Conservation (phyloP, 1,139 yeast species). For the Sugiyamaella grinbergsii region DNA sequence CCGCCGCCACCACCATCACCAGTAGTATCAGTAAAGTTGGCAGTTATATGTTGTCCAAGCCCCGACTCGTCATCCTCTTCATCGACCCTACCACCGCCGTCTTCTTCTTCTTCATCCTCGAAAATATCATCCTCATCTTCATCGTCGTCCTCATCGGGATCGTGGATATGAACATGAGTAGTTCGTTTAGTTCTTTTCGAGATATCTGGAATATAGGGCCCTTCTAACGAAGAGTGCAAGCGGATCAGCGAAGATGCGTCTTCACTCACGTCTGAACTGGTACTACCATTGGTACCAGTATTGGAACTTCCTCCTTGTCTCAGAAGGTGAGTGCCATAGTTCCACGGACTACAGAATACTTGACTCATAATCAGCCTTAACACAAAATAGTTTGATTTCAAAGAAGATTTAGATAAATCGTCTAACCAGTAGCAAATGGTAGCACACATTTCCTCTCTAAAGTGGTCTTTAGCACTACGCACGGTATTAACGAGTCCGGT, state of each 20-base stretch:
- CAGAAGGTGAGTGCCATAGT: slow-evolving; percentile 32
- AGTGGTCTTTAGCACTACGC: slow-evolving; percentile 65
- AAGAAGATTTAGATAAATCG: slow-evolving; percentile 58
- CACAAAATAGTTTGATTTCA: slow-evolving; percentile 53
- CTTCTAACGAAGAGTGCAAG: slow-evolving; percentile 24
- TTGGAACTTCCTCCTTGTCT: slow-evolving; percentile 2
- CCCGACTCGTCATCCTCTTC: slow-evolving; percentile 13
- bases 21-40: background rate
- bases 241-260: slow-evolving; percentile 24
- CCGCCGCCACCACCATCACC: no score
- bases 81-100: slow-evolving; percentile 16
- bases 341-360: slow-evolving; percentile 60
- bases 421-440: slow-evolving; percentile 67
- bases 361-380: slow-evolving; percentile 57
- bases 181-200: slow-evolving; percentile 10
- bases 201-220: slow-evolving; percentile 30
- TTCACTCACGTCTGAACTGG: slow-evolving; percentile 5
- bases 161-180: slow-evolving; percentile 11
- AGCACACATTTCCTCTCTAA: slow-evolving; percentile 80
- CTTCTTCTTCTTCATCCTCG: slow-evolving; percentile 23
- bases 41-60: background rate
- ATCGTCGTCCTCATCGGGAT: slow-evolving; percentile 16
- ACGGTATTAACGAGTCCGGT: slow-evolving; percentile 72
- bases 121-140: slow-evolving; percentile 16
- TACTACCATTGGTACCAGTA: background rate